phyloP scores from a whole-genome alignment of 257 asterid genomes.

The Gentiana dahurica region DNA sequence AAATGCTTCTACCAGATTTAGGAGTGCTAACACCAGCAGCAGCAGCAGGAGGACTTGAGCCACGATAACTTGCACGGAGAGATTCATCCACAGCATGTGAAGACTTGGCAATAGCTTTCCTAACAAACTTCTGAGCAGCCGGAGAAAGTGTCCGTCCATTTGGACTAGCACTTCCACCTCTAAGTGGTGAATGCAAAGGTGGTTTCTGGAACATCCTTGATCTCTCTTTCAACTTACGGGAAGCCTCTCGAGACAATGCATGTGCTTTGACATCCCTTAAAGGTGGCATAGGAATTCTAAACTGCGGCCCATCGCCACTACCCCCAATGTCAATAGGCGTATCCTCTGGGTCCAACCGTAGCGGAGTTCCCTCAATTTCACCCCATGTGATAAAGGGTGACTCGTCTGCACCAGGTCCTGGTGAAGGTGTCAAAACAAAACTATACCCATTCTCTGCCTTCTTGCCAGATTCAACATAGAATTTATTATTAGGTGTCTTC shows the following conservation, averaged over 20 bases:
- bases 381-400: conserved; percentile 97
- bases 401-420: conserved; percentile 83
- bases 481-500: conserved; percentile 57
- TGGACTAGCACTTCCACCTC: conserved; percentile 95
- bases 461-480: conserved; percentile 63
- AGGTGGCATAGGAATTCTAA: conserved; percentile 80
- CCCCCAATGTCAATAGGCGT: conserved; percentile 94
- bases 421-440: conserved; percentile 91
- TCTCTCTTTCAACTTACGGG: conserved; percentile 78
- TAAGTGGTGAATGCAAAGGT: conserved; percentile 75
- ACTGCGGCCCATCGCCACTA: conserved; percentile 73
- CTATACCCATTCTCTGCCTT: conserved; percentile 84
- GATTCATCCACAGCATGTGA: conserved; percentile 75
- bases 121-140: conserved; percentile 92
- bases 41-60: conserved; percentile 64
- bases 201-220: conserved; percentile 89
- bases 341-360: conserved; percentile 87
- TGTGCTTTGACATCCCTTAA: conserved; percentile 82
- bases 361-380: conserved; percentile 91
- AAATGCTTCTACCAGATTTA: conserved; percentile 75
- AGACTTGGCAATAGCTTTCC: conserved; percentile 80
- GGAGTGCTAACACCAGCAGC: conserved; percentile 79
- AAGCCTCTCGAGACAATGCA: conserved; percentile 87
- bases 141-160: conserved; percentile 44
- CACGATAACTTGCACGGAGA: conserved; percentile 38